Conservation (phyloP, 176 grass and related monocot species). For the Elaeis guineensis region DNA sequence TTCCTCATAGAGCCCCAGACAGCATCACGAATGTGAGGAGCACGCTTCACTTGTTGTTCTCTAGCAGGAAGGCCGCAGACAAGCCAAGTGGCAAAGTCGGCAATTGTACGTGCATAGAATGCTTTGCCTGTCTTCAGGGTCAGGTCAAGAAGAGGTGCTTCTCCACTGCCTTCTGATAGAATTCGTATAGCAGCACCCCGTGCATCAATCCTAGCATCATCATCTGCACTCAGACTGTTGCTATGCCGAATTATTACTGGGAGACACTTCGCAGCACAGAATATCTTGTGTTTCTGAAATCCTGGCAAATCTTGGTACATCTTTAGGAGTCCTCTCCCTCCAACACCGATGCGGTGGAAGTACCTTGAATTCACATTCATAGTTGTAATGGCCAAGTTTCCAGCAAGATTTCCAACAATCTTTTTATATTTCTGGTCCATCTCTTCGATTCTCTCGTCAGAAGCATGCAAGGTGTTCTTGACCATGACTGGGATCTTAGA, state of each 20-base stretch:
- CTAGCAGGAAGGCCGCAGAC: constrained; percentile 56
- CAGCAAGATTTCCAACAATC: constrained; percentile 52
- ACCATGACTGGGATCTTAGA: constrained; percentile 36
- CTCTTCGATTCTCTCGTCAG: constrained; percentile 51
- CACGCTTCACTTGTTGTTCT: constrained; percentile 47
- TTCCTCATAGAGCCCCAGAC: constrained; percentile 60
- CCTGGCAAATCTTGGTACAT: constrained; percentile 39
- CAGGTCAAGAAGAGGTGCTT: constrained; percentile 44
- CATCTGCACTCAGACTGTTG: constrained; percentile 69
- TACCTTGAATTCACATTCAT: constrained; percentile 76
- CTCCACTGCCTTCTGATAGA: constrained; percentile 35
- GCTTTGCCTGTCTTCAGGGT: constrained; percentile 59
- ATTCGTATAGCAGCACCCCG: constrained; percentile 51
- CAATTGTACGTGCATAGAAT: constrained; percentile 55
- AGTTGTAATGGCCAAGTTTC: constrained; percentile 57
- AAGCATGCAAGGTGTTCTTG: constrained; percentile 39
- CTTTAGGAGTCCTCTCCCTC: constrained; percentile 37
- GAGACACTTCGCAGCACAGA: constrained; percentile 37
- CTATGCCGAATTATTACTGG: constrained; percentile 56
- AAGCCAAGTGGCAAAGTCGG: constrained; percentile 55
- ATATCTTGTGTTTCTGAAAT: constrained; percentile 50
- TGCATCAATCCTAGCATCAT: constrained; percentile 57
- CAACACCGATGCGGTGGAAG: constrained; percentile 60
- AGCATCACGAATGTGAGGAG: constrained; percentile 52
- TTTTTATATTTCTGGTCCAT: constrained; percentile 62